phyloP scores from a whole-genome alignment of 2,329 filamentous ascomycete genomes.

The Aureobasidium sp. region DNA sequence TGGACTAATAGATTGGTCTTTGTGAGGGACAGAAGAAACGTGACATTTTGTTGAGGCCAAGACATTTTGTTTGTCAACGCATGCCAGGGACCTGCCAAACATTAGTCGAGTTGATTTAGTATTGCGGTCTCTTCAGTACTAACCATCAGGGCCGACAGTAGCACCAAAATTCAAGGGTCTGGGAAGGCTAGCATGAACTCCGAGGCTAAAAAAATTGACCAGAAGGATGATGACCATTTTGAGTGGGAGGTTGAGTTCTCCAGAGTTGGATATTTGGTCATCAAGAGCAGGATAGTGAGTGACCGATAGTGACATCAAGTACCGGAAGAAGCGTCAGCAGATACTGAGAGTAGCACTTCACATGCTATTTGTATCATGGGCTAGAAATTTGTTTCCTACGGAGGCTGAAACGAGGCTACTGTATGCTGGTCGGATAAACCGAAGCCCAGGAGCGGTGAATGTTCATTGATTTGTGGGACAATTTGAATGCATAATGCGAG shows the following conservation, averaged over 20 bases:
- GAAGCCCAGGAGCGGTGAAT: too few species aligned
- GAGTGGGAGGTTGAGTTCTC: neutral
- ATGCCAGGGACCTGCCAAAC: neutral
- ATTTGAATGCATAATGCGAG: too few species aligned
- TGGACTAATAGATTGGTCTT: neutral
- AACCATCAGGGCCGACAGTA: conserved; percentile 5
- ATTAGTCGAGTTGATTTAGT: neutral
- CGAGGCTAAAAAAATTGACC: neutral
- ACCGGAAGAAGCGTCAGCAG: too few species aligned
- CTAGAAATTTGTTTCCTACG: too few species aligned
- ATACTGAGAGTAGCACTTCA: too few species aligned
- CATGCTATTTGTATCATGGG: too few species aligned
- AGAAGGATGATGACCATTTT: neutral
- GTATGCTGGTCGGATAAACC: too few species aligned
- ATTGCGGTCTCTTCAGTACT: neutral
- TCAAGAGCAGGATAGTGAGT: too few species aligned
- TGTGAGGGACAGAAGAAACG: neutral
- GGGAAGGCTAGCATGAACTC: neutral
- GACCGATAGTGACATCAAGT: too few species aligned
- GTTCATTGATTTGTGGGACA: too few species aligned
- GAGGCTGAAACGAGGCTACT: too few species aligned
- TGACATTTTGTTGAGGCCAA: conserved; percentile 2
- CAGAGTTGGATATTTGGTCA: neutral
- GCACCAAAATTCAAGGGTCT: neutral
- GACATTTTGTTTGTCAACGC: neutral